Evolutionary conservation across 2,329 filamentous ascomycete species (phyloP), one percentile per base, ranked within the genome.

Genomic region (Exophiala alcalophila): DNA sequence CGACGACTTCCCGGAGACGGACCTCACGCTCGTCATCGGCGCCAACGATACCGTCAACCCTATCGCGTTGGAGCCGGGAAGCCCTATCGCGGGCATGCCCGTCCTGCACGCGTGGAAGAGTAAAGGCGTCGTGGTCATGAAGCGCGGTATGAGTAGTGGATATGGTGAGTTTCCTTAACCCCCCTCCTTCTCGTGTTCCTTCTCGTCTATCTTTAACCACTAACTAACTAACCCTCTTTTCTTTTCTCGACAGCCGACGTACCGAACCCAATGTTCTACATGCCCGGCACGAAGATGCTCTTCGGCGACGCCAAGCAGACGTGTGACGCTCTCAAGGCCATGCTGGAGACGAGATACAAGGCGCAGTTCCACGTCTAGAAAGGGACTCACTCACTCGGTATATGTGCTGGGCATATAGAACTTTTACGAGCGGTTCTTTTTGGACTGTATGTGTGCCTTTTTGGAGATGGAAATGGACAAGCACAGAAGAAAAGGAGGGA

Each of bases 11-110:
- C 65, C 74, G 5, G 84, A 92, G 19, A 94, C 89, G 0, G 89
- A 94, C 57, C 72, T 94, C 7, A 89, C 86, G 0, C 77, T 94
- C 3, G 88, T 94, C 0, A 94, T 94, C 58, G 89, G 89, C 3
- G 89, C 89, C 6, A 94, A 95, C 56, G 89, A 95, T 57, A 94
- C 89, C 0, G 89, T 94, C 25, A 94, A 95, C 59, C 89, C 89
- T 0, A 91, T 91, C 57, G 87, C 89, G 0, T 68, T 94, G 52
- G 86, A 94, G 61, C 82, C 84, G 4, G 86, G 86, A 21, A 87
- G 83, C 46, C 77, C 86, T 0, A 94, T 95, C 54, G 88, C 88
- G 1, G 89, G 89, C 2, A 95, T 95, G 89, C 89, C 89, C 0
- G 88, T 95, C 15, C 69, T 94, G 55, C 86, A 94, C 52, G 89